Evolutionary conservation across 169 alveolate species (phyloP).

Genomic region (Plasmodium gonderi): DNA sequence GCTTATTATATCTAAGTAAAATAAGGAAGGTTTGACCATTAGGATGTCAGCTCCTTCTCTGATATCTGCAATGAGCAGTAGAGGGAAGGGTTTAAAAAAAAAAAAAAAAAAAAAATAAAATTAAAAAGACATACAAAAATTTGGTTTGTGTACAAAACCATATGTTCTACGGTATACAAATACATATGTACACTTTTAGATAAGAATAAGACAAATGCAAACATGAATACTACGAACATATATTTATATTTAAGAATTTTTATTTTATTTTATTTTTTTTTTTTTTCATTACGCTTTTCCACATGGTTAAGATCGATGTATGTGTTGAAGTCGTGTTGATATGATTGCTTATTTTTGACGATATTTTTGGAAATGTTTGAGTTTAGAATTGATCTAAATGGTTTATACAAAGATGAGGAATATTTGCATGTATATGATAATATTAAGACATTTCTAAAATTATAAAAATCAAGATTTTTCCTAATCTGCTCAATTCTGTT

Average conservation of each 20-base stretch:
- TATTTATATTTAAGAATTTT: background rate
- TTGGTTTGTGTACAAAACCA: background rate
- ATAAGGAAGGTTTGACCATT: slow-evolving; percentile 82
- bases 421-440: slow-evolving; percentile 90
- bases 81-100: too few relatives aligned
- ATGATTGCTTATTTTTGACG: slow-evolving; percentile 83
- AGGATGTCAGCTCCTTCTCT: slow-evolving; percentile 80
- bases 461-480: slow-evolving; percentile 79
- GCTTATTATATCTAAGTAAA: slow-evolving; percentile 77
- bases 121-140: background rate
- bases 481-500: slow-evolving; percentile 87
- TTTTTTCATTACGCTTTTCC: slow-evolving; percentile 53
- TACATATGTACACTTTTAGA: background rate
- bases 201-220: background rate
- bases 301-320: slow-evolving; percentile 69
- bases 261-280: background rate
- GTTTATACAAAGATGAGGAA: slow-evolving; percentile 88
- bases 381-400: slow-evolving; percentile 89
- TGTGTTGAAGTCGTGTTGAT: slow-evolving; percentile 83
- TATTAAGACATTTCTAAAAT: slow-evolving; percentile 81
- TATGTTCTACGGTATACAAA: background rate
- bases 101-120: background rate
- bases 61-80: slow-evolving; percentile 68
- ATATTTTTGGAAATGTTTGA: slow-evolving; percentile 80
- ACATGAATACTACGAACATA: background rate